Base-by-base conservation (phyloP, 2,329 filamentous ascomycete species). In the Polytolypa hystricis region DNA sequence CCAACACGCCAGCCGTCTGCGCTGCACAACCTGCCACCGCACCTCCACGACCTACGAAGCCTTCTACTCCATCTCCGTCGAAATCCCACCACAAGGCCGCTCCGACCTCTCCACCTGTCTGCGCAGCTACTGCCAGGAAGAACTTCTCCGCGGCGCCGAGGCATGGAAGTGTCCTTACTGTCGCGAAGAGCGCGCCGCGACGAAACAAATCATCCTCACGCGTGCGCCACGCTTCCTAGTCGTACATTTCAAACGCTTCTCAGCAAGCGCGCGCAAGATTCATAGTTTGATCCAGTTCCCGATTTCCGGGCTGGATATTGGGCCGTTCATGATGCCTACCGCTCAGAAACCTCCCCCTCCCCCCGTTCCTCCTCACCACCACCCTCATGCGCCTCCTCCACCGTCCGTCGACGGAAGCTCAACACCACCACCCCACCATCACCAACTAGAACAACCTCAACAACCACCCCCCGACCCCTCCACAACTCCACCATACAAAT, bases 161-260 rank as follows among this genome's bases (percentile, higher is more conserved):
- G 65, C 73, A 4, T 81, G 77, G 77, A 72, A 73, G 41, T 94
- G 85, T 57, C 80, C 84, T 33, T 68, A 73, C 35, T 93, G 85
- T 66, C 78, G 79, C 44, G 70, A 68, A 40, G 73, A 74, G 37
- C 72, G 78, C 15, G 73, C 75, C 42, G 81, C 76, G 4, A 76
- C 72, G 20, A 84, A 84, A 51, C 76, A 77, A 43, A 75, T 81
- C 40, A 80, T 76, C 32, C 74, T 93, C 40, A 86, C 81, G 6
- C 77, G 84, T 5, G 75, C 86, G 18, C 86, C 89, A 0, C 77
- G 84, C 35, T 76, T 86, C 39, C 67, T 95, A 5, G 82, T 86
- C 38, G 65, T 94, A 12, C 76, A 80, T 44, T 77, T 93, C 58
- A 82, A 84, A 51, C 76, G 79, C 3, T 82, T 81, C 56, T 70